Percentiles rank a stretch among this genome's conserved stretches.
phyloP scores from a whole-genome alignment of 495 filamentous ascomycete species.

The Trypethelium eluteriae region DNA sequence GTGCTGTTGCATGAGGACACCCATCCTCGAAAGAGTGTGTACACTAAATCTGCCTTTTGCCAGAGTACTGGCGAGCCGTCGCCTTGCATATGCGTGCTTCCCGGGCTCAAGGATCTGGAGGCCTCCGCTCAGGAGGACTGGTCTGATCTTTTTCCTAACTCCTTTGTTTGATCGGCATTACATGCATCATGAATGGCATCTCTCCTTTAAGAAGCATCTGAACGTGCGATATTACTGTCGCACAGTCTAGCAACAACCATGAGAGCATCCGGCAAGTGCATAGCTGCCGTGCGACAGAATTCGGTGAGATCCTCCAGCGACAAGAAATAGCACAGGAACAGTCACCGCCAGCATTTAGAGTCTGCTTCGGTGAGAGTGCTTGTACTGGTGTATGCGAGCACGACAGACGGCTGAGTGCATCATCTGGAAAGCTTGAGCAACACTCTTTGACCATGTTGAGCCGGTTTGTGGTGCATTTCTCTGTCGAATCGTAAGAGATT shows the following conservation, averaged over 20 bases:
- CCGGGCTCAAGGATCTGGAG: not conserved
- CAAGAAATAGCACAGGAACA: not conserved
- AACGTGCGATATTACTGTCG: not conserved
- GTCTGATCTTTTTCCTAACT: not conserved
- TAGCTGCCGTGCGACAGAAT: not conserved
- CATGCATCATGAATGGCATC: not conserved
- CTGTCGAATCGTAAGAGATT: not conserved
- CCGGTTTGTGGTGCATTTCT: not conserved
- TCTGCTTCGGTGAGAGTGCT: not conserved
- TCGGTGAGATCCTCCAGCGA: not conserved
- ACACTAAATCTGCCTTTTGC: no score
- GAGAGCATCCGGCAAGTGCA: not conserved
- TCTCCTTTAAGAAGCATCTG: not conserved
- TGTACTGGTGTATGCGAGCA: not conserved
- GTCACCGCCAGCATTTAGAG: not conserved
- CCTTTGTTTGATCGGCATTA: not conserved
- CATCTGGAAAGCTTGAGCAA: conserved; percentile 4
- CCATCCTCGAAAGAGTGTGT: not conserved
- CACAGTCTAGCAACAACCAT: not conserved
- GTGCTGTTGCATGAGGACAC: not conserved
- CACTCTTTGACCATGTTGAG: not conserved
- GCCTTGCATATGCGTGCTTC: not conserved
- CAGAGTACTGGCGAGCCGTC: not conserved
- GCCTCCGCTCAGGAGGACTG: not conserved
- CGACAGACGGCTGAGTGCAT: conserved; percentile 6